Evolutionary conservation across 768 basidiomycete genomes (phyloP).

Genomic region (Leccinum boreale): DNA sequence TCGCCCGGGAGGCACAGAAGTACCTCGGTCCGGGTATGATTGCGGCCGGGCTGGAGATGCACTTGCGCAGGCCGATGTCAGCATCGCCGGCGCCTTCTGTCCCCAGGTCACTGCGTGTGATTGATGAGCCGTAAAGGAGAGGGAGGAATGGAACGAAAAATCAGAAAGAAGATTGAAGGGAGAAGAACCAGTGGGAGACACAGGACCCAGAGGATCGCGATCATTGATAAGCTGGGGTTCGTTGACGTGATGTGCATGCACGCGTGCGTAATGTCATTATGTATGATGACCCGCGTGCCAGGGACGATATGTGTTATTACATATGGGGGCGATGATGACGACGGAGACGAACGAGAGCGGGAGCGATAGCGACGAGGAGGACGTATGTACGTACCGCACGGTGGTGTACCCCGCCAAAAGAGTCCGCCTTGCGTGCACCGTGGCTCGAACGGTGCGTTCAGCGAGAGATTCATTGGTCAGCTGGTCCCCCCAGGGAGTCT

Average conservation of each 20-base stretch:
- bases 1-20: slow-evolving; percentile 57
- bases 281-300: neutral
- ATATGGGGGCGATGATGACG: neutral
- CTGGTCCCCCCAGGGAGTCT: slow-evolving; percentile 62
- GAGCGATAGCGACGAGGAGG: neutral
- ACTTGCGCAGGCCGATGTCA: slow-evolving; percentile 55
- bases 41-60: slow-evolving; percentile 42
- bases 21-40: slow-evolving; percentile 60
- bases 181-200: neutral
- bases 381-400: slow-evolving; percentile 42
- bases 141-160: neutral
- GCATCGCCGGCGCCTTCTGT: slow-evolving; percentile 66
- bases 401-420: slow-evolving; percentile 62
- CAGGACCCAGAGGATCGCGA: neutral
- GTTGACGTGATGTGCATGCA: neutral
- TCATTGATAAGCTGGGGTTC: neutral
- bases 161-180: neutral
- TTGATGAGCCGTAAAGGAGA: neutral
- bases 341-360: neutral
- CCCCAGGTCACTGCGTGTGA: slow-evolving; percentile 52
- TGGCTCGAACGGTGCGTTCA: slow-evolving; percentile 60
- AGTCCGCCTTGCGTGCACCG: slow-evolving; percentile 54
- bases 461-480: slow-evolving; percentile 53
- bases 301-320: neutral
- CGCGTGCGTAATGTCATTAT: neutral